phyloP scores from a whole-genome alignment of 768 basidiomycete genomes.

The Boletus rubroflammeus region DNA sequence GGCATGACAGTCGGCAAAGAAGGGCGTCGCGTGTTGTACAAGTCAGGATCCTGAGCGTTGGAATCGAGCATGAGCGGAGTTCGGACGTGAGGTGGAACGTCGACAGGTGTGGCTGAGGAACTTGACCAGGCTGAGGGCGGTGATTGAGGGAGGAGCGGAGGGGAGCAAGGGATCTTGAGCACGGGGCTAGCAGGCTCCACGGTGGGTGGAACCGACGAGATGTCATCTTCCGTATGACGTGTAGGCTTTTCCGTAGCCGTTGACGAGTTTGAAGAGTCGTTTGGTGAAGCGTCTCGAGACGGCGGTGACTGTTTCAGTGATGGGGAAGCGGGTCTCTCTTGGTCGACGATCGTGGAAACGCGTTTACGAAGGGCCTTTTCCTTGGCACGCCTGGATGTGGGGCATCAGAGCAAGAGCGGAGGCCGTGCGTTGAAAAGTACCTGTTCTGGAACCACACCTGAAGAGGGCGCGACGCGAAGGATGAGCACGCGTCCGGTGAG shows the following conservation, averaged over 20 bases:
- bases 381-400: constrained; percentile 65
- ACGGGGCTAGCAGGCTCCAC: constrained; percentile 11
- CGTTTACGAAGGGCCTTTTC: constrained; percentile 67
- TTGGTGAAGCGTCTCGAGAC: constrained; percentile 27
- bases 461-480: constrained; percentile 14
- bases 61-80: constrained; percentile 18
- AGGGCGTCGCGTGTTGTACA: constrained; percentile 44
- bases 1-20: constrained; percentile 47
- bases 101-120: constrained; percentile 32
- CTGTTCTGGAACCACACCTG: constrained; percentile 94
- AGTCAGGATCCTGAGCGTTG: constrained; percentile 28
- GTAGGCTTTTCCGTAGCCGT: constrained; percentile 41
- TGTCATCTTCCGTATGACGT: constrained; percentile 16
- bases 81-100: constrained; percentile 24
- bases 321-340: constrained; percentile 5
- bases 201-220: background rate
- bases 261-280: constrained; percentile 32
- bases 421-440: constrained; percentile 33
- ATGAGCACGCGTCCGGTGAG: constrained; percentile 18
- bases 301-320: constrained; percentile 10
- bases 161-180: constrained; percentile 24
- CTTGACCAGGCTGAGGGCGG: constrained; percentile 28
- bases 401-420: constrained; percentile 12
- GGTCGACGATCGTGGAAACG: constrained; percentile 30
- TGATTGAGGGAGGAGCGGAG: constrained; percentile 12